Evolutionary conservation across 2,329 filamentous ascomycete genomes (phyloP).

Genomic region (Botrytis medusae): DNA sequence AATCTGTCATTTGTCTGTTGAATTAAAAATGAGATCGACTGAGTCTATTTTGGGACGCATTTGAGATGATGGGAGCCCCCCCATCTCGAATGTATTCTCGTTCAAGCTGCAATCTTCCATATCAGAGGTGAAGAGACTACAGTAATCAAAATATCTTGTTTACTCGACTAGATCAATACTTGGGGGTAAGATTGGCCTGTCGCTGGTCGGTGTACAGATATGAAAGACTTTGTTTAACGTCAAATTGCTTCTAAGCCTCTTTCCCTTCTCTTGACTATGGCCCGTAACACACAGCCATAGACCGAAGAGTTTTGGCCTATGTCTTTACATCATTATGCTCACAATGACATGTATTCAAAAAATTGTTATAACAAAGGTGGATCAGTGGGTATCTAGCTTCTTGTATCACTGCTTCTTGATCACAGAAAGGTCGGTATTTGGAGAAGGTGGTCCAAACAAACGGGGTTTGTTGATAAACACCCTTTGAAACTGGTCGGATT

Average conservation of each 20-base stretch:
- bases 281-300: background rate
- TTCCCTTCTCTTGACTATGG: background rate
- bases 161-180: background rate
- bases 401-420: background rate
- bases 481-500: no score
- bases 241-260: background rate
- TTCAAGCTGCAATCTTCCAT: no score
- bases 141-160: background rate
- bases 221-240: background rate
- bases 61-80: background rate
- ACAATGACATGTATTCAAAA: background rate
- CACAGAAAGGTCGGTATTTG: background rate
- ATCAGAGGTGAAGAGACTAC: background rate
- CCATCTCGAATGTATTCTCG: background rate
- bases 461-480: no score
- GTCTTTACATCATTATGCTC: background rate
- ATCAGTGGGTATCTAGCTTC: background rate
- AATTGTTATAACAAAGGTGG: no score
- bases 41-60: background rate
- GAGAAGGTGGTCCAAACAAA: background rate
- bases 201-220: background rate
- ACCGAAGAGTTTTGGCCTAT: background rate
- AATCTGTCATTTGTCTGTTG: background rate
- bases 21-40: background rate
- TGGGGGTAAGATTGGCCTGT: background rate